Base-by-base conservation (phyloP, 805 yeast genomes). In the Wickerhamomyces canadensis region DNA sequence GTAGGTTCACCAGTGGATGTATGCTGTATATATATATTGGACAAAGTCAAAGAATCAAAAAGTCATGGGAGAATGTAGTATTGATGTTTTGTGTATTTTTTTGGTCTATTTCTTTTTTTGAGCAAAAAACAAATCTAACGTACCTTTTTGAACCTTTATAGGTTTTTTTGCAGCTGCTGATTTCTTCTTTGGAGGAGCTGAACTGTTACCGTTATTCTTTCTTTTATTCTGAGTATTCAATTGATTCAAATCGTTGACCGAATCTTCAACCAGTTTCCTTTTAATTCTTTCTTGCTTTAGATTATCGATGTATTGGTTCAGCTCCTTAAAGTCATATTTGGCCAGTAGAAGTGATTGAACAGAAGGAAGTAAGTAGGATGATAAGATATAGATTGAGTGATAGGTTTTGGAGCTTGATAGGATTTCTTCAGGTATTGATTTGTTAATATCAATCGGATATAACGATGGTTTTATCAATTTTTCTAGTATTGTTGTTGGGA, bases 101-200 rank as follows among this genome's bases (percentile, higher is more conserved):
- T 7, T 33, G 23, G 14, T 9, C 36, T 47, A 53, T 33, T 59
- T 62, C 44, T 62, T 72, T 45, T 69, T 75, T 56, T 80, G n/a
- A n/a, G n/a, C 36, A 27, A 49, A 82, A 46, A 83, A 80, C 36
- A 75, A 72, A 51, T 83, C 91, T 19, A 83, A 60, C 2, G 87
- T 85, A 1, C 93, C 88, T 47, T 65, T 74, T 1, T 81, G 81
- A 2, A 65, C 64, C 1, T 74, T 75, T 3, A 76, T 76, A 21
- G 57, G 32, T 57, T 60, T 49, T 61, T 68, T 60, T 1, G 48
- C 47, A 4, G 51, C 41, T 9, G 54, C 38, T 14, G 60, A 46
- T 34, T 49, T 51, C 34, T 39, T 49, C 54, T 36, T 57, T 46
- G 31, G 10, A 21, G 23, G 23, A 21, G 19, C 57, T 36, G 30